Percentiles rank a stretch among this genome's conserved stretches.
These are phyloP conservation scores for Penicillium paradoxum DNA, from an alignment of 495 filamentous ascomycete species.

Conservation along the genomic window DNA sequence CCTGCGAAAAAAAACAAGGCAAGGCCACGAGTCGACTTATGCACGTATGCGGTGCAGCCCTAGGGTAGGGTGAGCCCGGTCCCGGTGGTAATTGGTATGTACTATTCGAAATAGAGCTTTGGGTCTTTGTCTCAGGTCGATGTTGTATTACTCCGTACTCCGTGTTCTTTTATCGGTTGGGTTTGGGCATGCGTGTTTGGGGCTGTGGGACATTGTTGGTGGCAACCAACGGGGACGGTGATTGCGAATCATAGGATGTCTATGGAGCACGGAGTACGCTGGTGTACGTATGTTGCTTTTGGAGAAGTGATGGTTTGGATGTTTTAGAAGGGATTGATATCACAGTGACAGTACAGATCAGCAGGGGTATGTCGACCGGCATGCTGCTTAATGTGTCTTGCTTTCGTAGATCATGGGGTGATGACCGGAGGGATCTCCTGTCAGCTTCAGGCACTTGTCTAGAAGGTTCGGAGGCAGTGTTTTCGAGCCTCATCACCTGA, in stretches of 20 bases:
- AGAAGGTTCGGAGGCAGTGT: neutral
- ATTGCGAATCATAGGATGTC: neutral
- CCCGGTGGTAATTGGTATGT: neutral
- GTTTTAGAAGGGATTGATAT: neutral
- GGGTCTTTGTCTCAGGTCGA: neutral
- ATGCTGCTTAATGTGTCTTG: neutral
- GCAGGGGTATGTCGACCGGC: neutral
- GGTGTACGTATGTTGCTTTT: neutral
- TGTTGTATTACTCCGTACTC: neutral
- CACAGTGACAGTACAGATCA: neutral
- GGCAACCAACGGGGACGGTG: neutral
- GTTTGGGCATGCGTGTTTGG: neutral
- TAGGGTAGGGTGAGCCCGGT: neutral
- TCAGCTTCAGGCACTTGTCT: neutral
- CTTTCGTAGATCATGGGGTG: neutral
- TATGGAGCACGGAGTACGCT: too few relatives aligned
- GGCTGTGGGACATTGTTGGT: neutral
- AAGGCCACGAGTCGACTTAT: slow-evolving; percentile 1
- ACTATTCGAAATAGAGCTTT: slow-evolving; percentile 3
- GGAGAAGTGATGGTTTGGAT: neutral
- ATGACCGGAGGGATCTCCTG: neutral
- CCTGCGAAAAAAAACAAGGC: neutral
- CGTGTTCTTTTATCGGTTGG: neutral
- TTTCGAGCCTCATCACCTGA: neutral
- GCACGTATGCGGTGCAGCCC: slow-evolving; percentile 5